Evolutionary conservation across 345 rosid species (phyloP).

Genomic region (Citrus unshiu): DNA sequence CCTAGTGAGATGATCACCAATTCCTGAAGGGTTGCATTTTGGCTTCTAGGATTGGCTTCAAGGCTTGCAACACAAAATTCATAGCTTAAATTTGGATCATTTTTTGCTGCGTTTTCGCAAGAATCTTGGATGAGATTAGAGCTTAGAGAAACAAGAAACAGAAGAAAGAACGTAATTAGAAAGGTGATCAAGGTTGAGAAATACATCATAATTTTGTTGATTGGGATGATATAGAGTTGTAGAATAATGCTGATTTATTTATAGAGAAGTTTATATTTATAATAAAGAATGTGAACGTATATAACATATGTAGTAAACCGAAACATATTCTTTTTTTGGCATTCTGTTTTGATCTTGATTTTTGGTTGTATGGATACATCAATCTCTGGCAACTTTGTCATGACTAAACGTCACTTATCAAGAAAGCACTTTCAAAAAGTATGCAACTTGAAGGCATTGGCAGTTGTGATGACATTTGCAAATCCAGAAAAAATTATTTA

Average conservation of each 20-base stretch:
- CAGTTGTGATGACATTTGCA: background rate
- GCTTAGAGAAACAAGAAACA: background rate
- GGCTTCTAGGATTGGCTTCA: constrained; percentile 22
- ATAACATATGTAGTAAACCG: background rate
- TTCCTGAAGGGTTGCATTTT: constrained; percentile 17
- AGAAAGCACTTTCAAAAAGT: background rate
- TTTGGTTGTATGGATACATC: background rate
- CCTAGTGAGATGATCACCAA: constrained; percentile 21
- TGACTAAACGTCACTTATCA: background rate
- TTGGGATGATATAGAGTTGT: too few species aligned
- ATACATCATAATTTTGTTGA: too few species aligned
- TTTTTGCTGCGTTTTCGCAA: constrained; percentile 33
- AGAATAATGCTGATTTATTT: too few species aligned
- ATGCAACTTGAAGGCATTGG: background rate
- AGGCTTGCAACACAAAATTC: constrained; percentile 31
- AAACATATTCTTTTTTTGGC: background rate
- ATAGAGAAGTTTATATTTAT: too few species aligned
- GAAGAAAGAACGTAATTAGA: constrained; percentile 1
- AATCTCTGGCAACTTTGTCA: too few species aligned
- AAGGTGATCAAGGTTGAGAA: background rate
- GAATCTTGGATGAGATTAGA: constrained; percentile 19
- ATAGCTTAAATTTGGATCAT: constrained; percentile 18
- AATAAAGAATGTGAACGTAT: too few species aligned
- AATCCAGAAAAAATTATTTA: too few species aligned
- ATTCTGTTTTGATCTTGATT: too few species aligned